Percentiles rank a stretch among this genome's conserved stretches.
These are phyloP conservation scores for Didymella glomerata DNA, from an alignment of 2,329 filamentous ascomycete species.

Conservation along the genomic window DNA sequence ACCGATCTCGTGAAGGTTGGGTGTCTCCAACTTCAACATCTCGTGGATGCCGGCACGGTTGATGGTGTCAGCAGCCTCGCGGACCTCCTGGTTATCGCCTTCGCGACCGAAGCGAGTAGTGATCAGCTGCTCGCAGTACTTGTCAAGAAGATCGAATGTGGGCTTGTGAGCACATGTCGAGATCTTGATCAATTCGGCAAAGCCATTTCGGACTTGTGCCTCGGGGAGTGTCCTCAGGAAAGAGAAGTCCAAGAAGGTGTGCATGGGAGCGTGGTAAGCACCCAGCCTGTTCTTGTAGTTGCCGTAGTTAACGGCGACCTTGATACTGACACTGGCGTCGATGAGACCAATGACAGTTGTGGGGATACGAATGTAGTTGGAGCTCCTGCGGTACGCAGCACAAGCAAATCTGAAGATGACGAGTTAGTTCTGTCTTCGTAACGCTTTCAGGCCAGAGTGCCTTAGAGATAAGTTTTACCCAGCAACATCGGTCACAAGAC, in stretches of 20 bases:
- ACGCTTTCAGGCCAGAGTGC: slow-evolving; percentile 58
- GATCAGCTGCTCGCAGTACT: slow-evolving; percentile 74
- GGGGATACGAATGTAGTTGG: slow-evolving; percentile 76
- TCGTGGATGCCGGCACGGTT: slow-evolving; percentile 74
- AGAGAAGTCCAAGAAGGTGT: slow-evolving; percentile 77
- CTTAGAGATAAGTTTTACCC: slow-evolving; percentile 65
- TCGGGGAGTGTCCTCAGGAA: slow-evolving; percentile 74
- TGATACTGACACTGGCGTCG: slow-evolving; percentile 78
- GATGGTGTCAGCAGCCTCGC: slow-evolving; percentile 70
- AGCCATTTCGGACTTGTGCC: slow-evolving; percentile 75
- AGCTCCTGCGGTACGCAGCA: slow-evolving; percentile 74
- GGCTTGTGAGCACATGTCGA: slow-evolving; percentile 72
- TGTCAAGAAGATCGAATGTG: slow-evolving; percentile 73
- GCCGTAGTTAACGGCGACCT: slow-evolving; percentile 80
- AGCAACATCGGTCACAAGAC: slow-evolving; percentile 61
- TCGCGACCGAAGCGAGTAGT: slow-evolving; percentile 69
- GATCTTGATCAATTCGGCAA: slow-evolving; percentile 80
- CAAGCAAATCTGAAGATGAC: slow-evolving; percentile 60
- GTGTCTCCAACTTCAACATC: slow-evolving; percentile 77
- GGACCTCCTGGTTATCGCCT: slow-evolving; percentile 66
- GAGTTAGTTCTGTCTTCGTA: slow-evolving; percentile 34
- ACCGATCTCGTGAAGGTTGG: slow-evolving; percentile 76
- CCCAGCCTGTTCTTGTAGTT: slow-evolving; percentile 79
- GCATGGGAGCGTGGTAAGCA: slow-evolving; percentile 75
- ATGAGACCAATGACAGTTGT: slow-evolving; percentile 80